Percentiles rank a stretch among this genome's conserved stretches.
phyloP scores from a whole-genome alignment of 2,329 filamentous ascomycete genomes.

The Scopulariopsis brevicaulis region DNA sequence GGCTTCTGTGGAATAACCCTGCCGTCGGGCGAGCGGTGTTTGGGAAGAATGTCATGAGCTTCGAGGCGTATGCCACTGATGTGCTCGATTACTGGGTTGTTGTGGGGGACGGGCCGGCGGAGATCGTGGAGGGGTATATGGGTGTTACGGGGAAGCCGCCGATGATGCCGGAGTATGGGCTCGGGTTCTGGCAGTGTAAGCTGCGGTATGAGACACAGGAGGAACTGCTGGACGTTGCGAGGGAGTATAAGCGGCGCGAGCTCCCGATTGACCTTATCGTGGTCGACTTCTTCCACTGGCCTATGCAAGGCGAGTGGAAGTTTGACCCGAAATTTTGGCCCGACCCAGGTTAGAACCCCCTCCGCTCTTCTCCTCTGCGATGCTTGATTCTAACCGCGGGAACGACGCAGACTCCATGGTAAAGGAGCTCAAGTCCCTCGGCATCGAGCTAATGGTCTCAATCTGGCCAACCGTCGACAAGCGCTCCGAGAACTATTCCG shows the following conservation, averaged over 20 bases:
- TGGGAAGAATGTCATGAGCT: slow-evolving; percentile 48
- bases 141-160: slow-evolving; percentile 46
- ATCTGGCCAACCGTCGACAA: slow-evolving; percentile 58
- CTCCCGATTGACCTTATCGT: slow-evolving; percentile 56
- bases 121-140: slow-evolving; percentile 46
- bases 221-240: slow-evolving; percentile 45
- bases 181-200: slow-evolving; percentile 61
- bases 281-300: slow-evolving; percentile 59
- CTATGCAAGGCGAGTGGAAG: slow-evolving; percentile 54
- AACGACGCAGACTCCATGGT: slow-evolving; percentile 38
- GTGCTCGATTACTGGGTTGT: slow-evolving; percentile 55
- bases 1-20: slow-evolving; percentile 57
- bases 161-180: slow-evolving; percentile 57
- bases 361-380: background rate
- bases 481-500: slow-evolving; percentile 43
- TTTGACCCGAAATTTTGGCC: slow-evolving; percentile 56
- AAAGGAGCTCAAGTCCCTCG: slow-evolving; percentile 42
- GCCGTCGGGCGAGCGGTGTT: slow-evolving; percentile 48
- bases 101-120: slow-evolving; percentile 38
- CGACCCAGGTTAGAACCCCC: slow-evolving; percentile 33
- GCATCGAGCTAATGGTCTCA: slow-evolving; percentile 57
- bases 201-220: slow-evolving; percentile 55
- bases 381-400: background rate
- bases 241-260: slow-evolving; percentile 42
- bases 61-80: slow-evolving; percentile 47